Base-by-base conservation (phyloP, 2,329 filamentous ascomycete genomes). In the Didymella arachidicola region DNA sequence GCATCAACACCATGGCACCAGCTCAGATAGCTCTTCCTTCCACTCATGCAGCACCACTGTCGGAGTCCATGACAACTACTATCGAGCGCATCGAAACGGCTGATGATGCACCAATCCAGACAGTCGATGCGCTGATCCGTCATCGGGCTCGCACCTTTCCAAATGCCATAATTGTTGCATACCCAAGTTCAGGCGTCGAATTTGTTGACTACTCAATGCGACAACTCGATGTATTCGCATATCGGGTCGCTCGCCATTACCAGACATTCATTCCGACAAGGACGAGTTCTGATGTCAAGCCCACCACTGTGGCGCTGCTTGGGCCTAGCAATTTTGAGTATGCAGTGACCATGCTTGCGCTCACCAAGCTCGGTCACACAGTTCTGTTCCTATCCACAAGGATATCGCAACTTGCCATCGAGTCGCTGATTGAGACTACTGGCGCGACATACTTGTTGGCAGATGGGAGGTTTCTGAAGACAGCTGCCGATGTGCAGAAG, bases 321-420 rank as follows among this genome's bases (percentile, higher is more conserved):
- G 84, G 82, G 0, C 78, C 79, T 0, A 85, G 83, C 2, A 83
- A 83, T 60, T 77, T 87, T 14, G 82, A 85, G 53, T 86, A 85
- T 64, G 73, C 86, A 10, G 72, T 87, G 26, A 82, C 83, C 4
- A 78, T 84, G 56, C 79, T 87, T 36, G 85, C 84, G 0, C 69
- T 88, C 30, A 80, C 79, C 22, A 82, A 84, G 56, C 76, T 87
- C 4, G 85, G 86, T 7, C 83, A 84, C 72, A 82, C 83, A 0
- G 78, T 83, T 1, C 70, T 87, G 2, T 81, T 86, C 43, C 75
- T 87, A 1, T 86, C 84, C 0, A 85, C 82, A 1, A 75, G 85
- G 3, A 77, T 87, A 7, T 79, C 84, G 0, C 76, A 79, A 3
- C 74, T 80, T 51, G 84, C 85, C 2, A 83, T 84, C 59, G 73